Evolutionary conservation across 306 rosid species (phyloP), one percentile per base, ranked within the genome.

Genomic region (Pachyrhizus erosus): DNA sequence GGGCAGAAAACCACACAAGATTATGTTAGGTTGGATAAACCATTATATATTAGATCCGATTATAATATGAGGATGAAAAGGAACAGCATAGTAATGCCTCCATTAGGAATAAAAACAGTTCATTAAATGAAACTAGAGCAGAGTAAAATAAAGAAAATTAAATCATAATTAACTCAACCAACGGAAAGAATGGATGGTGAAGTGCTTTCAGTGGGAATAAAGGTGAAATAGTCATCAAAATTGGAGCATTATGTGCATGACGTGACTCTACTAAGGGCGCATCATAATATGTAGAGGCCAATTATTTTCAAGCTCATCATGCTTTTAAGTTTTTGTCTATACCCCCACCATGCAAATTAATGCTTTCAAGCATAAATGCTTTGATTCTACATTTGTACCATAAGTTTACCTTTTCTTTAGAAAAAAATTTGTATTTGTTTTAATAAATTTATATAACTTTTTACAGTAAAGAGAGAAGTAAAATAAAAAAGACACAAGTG

Each of bases 221-320:
- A 54, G 64, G 1, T 37, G 29, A 54, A 27, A 40, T 20, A 20
- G 70, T 62, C 70, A 78, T 27, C 37, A 66, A 66, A 29, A 5
- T 73, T 78, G 84, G 86, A 78, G 61, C 42, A 74, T 84, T 82
- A 58, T 78, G 54, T 11, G 75, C 78, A 82, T 82, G 83, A 77
- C 86, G 83, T 77, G 80, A 82, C 66, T 77, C 74, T 33, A 76
- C 33, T 48, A 68, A 73, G 29, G 54, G 66, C 26, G 65, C 29
- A 51, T 18, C n/a, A n/a, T 49, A 37, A 34, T 37, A 68, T 78
- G 80, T 21, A 67, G 61, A 2, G 39, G 51, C 51, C 11, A 33
- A 48, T 21, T 51, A 51, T 66, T 9, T 79, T 54, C 5, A 9
- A 34, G 18, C 23, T 40, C n/a, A 54, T 33, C 24, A 10, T n/a